These are phyloP conservation scores for Coniosporium tulheliwenetii DNA, from an alignment of 2,329 filamentous ascomycete species.

Conservation along the genomic window DNA sequence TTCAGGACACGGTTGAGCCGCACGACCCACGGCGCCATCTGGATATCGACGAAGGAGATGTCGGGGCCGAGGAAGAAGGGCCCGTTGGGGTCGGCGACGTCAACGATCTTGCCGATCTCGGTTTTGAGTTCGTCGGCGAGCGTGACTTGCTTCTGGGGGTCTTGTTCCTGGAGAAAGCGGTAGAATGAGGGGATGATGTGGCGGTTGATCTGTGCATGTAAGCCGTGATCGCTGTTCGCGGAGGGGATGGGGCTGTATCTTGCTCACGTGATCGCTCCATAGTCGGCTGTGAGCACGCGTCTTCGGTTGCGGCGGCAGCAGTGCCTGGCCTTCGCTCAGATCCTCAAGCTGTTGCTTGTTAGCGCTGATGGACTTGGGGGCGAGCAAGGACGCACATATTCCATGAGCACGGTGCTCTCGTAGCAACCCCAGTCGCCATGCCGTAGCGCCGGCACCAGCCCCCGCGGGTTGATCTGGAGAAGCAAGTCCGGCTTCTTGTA, in stretches of 20 bases:
- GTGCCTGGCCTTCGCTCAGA: constrained; percentile 38
- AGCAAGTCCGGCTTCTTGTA: constrained; percentile 57
- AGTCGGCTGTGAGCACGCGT: constrained; percentile 58
- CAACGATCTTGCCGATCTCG: constrained; percentile 47
- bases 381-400: constrained; percentile 48
- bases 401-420: constrained; percentile 67
- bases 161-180: constrained; percentile 50
- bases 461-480: constrained; percentile 60
- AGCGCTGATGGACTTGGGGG: constrained; percentile 1
- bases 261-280: constrained; percentile 63
- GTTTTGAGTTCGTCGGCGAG: constrained; percentile 46
- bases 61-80: constrained; percentile 51
- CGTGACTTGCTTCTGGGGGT: constrained; percentile 40
- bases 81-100: constrained; percentile 41
- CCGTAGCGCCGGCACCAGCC: constrained; percentile 59
- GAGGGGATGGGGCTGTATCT: background rate
- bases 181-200: constrained; percentile 66
- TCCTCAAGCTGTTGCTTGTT: constrained; percentile 51
- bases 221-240: constrained; percentile 6
- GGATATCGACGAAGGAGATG: constrained; percentile 54
- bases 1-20: constrained; percentile 50
- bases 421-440: constrained; percentile 72
- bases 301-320: constrained; percentile 53
- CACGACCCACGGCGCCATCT: constrained; percentile 61
- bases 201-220: constrained; percentile 47